Conservation (phyloP, 2,329 filamentous ascomycete species). For the Magnaporthiopsis poae region DNA sequence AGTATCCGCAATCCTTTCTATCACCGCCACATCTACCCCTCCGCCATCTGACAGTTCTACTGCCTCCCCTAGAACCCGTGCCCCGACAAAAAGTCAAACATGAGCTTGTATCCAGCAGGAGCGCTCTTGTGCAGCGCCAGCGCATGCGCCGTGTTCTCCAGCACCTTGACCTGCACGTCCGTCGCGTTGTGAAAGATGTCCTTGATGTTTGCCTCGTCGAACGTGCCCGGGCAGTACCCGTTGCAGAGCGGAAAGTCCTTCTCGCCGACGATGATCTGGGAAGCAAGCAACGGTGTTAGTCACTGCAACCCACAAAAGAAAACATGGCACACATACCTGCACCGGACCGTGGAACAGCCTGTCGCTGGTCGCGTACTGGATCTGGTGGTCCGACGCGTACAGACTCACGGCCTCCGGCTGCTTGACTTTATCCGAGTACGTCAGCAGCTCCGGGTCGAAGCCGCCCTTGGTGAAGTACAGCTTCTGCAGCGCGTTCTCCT, state of each 20-base stretch:
- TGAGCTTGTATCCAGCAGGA: slow-evolving; percentile 8
- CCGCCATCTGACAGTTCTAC: too few species aligned
- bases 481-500: too few species aligned
- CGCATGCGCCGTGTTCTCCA: slow-evolving; percentile 8
- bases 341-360: too few species aligned
- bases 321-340: too few species aligned
- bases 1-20: too few species aligned
- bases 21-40: too few species aligned
- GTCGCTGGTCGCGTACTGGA: too few species aligned
- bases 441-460: neutral
- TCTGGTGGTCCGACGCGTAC: too few species aligned
- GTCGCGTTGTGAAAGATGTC: slow-evolving; percentile 4
- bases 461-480: slow-evolving; percentile 4
- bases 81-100: slow-evolving; percentile 8
- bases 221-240: slow-evolving; percentile 5
- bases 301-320: too few species aligned
- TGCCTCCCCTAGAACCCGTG: too few species aligned
- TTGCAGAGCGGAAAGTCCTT: slow-evolving; percentile 7
- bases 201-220: neutral
- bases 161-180: slow-evolving; percentile 1
- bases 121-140: slow-evolving; percentile 7
- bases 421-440: too few species aligned
- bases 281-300: neutral
- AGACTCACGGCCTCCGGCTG: too few species aligned
- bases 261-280: slow-evolving; percentile 9